phyloP scores from a whole-genome alignment of 768 basidiomycete species.

The Lentinus tigrinus region DNA sequence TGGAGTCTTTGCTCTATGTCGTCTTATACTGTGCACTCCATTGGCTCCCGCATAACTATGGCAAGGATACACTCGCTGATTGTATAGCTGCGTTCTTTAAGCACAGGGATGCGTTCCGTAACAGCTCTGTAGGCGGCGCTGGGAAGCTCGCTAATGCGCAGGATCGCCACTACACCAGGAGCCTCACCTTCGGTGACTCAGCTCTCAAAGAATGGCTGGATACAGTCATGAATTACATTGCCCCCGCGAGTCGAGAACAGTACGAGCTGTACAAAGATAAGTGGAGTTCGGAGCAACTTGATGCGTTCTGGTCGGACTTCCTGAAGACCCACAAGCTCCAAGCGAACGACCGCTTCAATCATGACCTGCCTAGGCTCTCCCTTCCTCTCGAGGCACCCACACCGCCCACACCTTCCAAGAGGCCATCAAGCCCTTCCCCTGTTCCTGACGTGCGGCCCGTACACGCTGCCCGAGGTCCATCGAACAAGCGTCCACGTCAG shows the following conservation, averaged over 20 bases:
- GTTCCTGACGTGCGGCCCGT: no score
- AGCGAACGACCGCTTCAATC: not conserved
- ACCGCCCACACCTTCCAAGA: no score
- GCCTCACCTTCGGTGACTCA: not conserved
- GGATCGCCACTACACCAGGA: not conserved
- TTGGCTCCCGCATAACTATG: not conserved
- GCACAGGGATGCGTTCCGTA: no score
- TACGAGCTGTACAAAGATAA: not conserved
- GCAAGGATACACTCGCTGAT: not conserved
- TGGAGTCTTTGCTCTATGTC: conserved; percentile 13
- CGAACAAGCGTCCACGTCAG: no score
- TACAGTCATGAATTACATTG: not conserved
- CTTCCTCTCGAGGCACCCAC: no score
- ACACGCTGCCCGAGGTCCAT: no score
- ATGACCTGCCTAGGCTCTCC: not conserved
- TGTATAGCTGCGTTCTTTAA: not conserved
- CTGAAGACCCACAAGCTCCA: not conserved
- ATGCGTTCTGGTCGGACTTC: conserved; percentile 1
- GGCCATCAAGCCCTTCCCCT: no score
- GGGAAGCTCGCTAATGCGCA: not conserved
- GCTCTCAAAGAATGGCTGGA: not conserved
- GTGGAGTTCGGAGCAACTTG: not conserved
- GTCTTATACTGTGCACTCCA: conserved; percentile 7
- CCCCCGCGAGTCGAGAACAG: not conserved
- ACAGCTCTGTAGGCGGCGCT: not conserved